phyloP scores from a whole-genome alignment of 2,329 filamentous ascomycete genomes.

The Zasmidium angulare region DNA sequence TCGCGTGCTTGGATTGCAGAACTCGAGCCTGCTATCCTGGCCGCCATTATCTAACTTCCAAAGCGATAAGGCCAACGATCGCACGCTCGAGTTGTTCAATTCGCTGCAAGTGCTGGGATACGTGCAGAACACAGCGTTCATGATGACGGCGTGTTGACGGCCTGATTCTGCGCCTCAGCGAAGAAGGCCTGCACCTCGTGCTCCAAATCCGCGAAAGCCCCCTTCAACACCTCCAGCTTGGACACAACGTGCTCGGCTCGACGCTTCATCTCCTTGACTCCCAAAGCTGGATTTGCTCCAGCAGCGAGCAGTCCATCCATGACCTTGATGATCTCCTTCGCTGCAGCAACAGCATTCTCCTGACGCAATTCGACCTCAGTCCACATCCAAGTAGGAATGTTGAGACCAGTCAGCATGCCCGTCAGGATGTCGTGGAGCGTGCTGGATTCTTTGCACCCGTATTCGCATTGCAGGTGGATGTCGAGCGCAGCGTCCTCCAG shows the following conservation, averaged over 20 bases:
- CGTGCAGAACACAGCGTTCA: not conserved
- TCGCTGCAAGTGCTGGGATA: not conserved
- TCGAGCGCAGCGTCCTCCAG: slow-evolving; percentile 4
- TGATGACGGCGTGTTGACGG: not conserved
- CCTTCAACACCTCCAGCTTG: not conserved
- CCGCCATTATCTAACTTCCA: too few relatives aligned
- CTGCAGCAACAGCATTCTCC: slow-evolving; percentile 11
- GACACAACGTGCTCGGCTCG: not conserved
- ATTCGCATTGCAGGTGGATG: slow-evolving; percentile 14
- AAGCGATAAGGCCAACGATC: too few relatives aligned
- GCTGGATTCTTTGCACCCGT: slow-evolving; percentile 10
- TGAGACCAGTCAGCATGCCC: slow-evolving; percentile 1
- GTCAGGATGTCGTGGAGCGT: slow-evolving; percentile 11
- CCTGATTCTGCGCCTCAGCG: not conserved
- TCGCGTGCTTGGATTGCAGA: not conserved
- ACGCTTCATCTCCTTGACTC: slow-evolving; percentile 8
- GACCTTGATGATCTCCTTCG: slow-evolving; percentile 2
- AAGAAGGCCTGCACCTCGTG: not conserved
- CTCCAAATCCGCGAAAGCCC: not conserved
- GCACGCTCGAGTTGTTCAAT: too few relatives aligned
- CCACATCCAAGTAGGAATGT: slow-evolving; percentile 1
- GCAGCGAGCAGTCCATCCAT: not conserved
- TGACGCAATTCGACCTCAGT: slow-evolving; percentile 9
- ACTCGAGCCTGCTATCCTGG: not conserved
- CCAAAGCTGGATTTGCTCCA: not conserved